A percentile compares a stretch with the other conserved stretches of the same genome.
These are phyloP conservation scores for Saturnispora saitoi DNA, from an alignment of 805 yeast species.

Conservation along the genomic window DNA sequence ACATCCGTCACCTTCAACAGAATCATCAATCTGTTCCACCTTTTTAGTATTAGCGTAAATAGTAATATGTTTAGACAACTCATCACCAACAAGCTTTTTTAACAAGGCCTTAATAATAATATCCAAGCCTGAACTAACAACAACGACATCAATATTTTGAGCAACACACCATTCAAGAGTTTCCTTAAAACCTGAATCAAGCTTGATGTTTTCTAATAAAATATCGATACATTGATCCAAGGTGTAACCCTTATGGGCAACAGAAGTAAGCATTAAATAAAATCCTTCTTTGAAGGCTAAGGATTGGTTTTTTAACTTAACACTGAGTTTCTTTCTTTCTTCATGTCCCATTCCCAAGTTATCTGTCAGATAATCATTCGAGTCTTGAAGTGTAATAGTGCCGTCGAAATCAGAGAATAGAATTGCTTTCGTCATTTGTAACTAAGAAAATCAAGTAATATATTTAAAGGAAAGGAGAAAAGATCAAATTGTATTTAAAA, in stretches of 20 bases:
- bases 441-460: neutral
- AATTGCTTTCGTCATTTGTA: conserved; percentile 44
- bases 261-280: conserved; percentile 72
- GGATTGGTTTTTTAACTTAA: conserved; percentile 61
- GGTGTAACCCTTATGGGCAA: conserved; percentile 37
- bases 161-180: conserved; percentile 73
- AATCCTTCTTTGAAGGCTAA: conserved; percentile 76
- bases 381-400: conserved; percentile 90
- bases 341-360: conserved; percentile 76
- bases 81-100: conserved; percentile 48
- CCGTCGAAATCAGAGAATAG: conserved; percentile 98
- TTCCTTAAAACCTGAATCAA: conserved; percentile 85
- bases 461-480: neutral
- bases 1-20: conserved; percentile 32
- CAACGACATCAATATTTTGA: conserved; percentile 71
- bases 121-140: conserved; percentile 89
- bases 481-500: neutral
- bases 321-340: conserved; percentile 58
- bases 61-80: conserved; percentile 61
- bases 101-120: conserved; percentile 81
- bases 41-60: conserved; percentile 66
- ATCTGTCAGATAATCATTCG: conserved; percentile 88
- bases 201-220: conserved; percentile 53
- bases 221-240: conserved; percentile 73
- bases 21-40: conserved; percentile 64